Base-by-base conservation (phyloP, 2,329 filamentous ascomycete species). In the Didymella sp. region DNA sequence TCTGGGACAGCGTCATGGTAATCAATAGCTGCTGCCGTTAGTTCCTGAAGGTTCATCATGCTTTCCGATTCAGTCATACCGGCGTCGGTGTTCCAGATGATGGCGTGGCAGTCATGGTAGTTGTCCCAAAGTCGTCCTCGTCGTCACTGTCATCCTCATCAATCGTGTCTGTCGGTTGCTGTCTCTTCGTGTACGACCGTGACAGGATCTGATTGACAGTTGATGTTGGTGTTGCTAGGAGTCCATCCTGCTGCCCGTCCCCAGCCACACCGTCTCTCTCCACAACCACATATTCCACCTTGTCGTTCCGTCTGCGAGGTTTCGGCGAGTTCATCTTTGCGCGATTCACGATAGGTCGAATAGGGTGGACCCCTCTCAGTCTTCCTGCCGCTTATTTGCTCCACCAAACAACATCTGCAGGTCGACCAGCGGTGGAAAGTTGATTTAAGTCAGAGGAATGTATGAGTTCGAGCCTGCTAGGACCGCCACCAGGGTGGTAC, bases 371-470 rank as follows among this genome's bases (percentile, higher is more conserved):
- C 67, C 66, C 69, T 67, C 61, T 74, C 72, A 75, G 64, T 68
- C 68, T 71, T 74, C 67, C 69, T 66, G 67, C 69, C 67, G 64
- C 59, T 70, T 56, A 61, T 64, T 59, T 53, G 61, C 50, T 63
- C 61, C 64, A 67, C 65, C 69, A 67, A 70, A 66, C 59, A 64
- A 70, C 73, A 76, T 76, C 71, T 73, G 71, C 68, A 68, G 58
- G 51, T 63, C 61, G 64, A 60, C 62, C 62, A 64, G 67, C 59
- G 61, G 61, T 63, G 49, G 47, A 38, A 25, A 38, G 40, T n/a
- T 52, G 25, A 25, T 41, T 27, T 15, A 30, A 33, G 13, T 35
- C 51, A 49, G 56, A 50, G 54, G 27, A 37, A 21, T 53, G 17
- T 53, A 64, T 51, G 70, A 70, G 73, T 70, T 21, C 51, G 70